Percentiles rank a stretch among this genome's conserved stretches.
Conservation (phyloP, 441 rosid genomes). For the Macaranga tanarius region DNA sequence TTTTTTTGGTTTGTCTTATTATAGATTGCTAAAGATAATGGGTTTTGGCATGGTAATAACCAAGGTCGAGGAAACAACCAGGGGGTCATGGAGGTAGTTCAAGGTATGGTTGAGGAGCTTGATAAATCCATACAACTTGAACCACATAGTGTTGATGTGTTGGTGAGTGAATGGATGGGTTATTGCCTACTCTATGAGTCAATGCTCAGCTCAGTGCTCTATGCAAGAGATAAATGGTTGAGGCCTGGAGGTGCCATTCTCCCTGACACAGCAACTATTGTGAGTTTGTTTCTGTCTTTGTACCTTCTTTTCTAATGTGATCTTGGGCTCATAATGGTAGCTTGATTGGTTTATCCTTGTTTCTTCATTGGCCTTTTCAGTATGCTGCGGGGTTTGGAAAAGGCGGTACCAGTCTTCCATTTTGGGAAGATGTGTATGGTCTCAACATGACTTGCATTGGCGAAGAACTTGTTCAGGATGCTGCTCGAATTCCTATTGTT, state of each 20-base stretch:
- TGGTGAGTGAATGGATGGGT: constrained; percentile 99
- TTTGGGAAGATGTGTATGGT: constrained; percentile 92
- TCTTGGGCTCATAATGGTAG: not conserved
- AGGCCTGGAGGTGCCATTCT: constrained; percentile 98
- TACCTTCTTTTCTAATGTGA: constrained; percentile 2
- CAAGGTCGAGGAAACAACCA: constrained; percentile 29
- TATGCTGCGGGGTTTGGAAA: constrained; percentile 90
- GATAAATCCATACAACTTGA: constrained; percentile 57
- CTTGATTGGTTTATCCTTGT: constrained; percentile 2
- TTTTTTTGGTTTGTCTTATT: constrained; percentile 16
- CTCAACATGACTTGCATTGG: constrained; percentile 85
- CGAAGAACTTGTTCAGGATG: constrained; percentile 67
- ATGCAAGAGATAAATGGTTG: constrained; percentile 92
- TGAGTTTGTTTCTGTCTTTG: constrained; percentile 34
- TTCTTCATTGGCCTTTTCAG: constrained; percentile 32
- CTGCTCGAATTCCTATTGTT: constrained; percentile 64
- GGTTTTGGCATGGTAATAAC: constrained; percentile 39
- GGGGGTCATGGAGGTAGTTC: constrained; percentile 74
- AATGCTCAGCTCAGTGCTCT: constrained; percentile 89
- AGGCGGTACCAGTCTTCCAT: constrained; percentile 82
- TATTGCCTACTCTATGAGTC: constrained; percentile 91
- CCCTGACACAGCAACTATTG: constrained; percentile 93
- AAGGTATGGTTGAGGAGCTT: constrained; percentile 84
- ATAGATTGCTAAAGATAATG: constrained; percentile 85
- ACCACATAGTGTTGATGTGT: constrained; percentile 78